phyloP scores from a whole-genome alignment of 1,139 yeast genomes.

The Suhomyces yuchorum region DNA sequence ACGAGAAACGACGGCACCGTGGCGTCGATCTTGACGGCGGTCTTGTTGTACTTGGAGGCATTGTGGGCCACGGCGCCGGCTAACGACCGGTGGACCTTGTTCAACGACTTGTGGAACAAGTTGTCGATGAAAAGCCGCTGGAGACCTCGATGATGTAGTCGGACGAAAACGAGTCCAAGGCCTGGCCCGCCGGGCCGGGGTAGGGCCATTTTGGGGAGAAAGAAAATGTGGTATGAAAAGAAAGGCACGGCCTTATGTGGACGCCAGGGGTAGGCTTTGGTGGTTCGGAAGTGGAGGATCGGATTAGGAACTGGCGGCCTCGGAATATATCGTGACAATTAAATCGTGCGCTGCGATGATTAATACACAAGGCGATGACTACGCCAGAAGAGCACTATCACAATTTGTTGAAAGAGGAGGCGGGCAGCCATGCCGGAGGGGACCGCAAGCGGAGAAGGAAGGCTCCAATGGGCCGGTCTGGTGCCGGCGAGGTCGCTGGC shows the following conservation, averaged over 20 bases:
- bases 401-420: constrained; percentile 5
- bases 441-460: constrained; percentile 1
- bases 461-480: neutral
- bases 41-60: constrained; percentile 21
- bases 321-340: neutral
- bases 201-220: neutral
- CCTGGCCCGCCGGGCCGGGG: neutral
- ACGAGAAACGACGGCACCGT: constrained; percentile 30
- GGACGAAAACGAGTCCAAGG: neutral
- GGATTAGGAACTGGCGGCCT: neutral
- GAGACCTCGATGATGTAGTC: constrained; percentile 6
- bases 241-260: neutral
- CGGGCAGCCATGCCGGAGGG: neutral
- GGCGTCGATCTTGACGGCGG: constrained; percentile 24
- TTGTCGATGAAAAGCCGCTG: neutral
- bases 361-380: neutral
- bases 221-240: neutral
- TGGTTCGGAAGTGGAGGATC: neutral
- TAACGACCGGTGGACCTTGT: constrained; percentile 31
- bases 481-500: neutral
- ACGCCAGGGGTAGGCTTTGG: neutral
- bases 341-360: neutral
- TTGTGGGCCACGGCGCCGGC: constrained; percentile 25
- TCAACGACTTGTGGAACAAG: constrained; percentile 18
- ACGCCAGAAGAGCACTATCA: constrained; percentile 7